These are phyloP conservation scores for Boletus hoseneyae DNA, from an alignment of 1,284 basidiomycete genomes.

Conservation along the genomic window DNA sequence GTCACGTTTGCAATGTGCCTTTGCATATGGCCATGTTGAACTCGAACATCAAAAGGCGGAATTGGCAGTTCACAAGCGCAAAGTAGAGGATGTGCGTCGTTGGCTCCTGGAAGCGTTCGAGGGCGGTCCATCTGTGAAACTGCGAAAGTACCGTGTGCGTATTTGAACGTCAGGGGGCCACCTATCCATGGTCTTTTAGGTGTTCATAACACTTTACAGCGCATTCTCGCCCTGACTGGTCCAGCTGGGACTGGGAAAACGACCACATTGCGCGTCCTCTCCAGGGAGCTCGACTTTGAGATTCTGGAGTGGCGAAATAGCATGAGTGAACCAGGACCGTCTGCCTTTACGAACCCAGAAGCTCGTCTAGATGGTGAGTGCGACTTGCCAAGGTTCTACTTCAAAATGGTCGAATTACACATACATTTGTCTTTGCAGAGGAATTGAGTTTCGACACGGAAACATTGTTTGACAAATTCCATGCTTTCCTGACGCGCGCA, in stretches of 20 bases:
- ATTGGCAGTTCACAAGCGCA: slow-evolving; percentile 85
- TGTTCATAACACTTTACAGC: slow-evolving; percentile 40
- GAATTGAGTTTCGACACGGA: slow-evolving; percentile 44
- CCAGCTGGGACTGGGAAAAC: slow-evolving; percentile 93
- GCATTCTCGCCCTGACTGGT: slow-evolving; percentile 83
- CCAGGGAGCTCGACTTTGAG: slow-evolving; percentile 74
- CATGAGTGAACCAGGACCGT: slow-evolving; percentile 40
- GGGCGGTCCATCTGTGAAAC: slow-evolving; percentile 58
- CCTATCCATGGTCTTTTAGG: neutral
- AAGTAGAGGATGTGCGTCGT: slow-evolving; percentile 79
- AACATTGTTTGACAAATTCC: slow-evolving; percentile 69
- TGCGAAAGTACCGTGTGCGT: slow-evolving; percentile 75
- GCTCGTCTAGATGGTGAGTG: slow-evolving; percentile 8
- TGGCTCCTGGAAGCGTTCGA: slow-evolving; percentile 88
- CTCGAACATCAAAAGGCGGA: slow-evolving; percentile 55
- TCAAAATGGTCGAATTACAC: neutral
- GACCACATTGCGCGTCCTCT: slow-evolving; percentile 73
- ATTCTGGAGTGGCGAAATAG: slow-evolving; percentile 85
- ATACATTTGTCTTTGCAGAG: slow-evolving; percentile 12
- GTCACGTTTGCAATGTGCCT: too few species aligned
- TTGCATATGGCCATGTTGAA: too few species aligned
- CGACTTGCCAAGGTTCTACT: neutral
- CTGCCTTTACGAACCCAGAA: slow-evolving; percentile 8
- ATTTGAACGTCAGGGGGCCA: neutral
- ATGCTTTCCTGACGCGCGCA: slow-evolving; percentile 74